Base-by-base conservation (phyloP, 192 early-diverging fungal species). In the Coemansia sp. region DNA sequence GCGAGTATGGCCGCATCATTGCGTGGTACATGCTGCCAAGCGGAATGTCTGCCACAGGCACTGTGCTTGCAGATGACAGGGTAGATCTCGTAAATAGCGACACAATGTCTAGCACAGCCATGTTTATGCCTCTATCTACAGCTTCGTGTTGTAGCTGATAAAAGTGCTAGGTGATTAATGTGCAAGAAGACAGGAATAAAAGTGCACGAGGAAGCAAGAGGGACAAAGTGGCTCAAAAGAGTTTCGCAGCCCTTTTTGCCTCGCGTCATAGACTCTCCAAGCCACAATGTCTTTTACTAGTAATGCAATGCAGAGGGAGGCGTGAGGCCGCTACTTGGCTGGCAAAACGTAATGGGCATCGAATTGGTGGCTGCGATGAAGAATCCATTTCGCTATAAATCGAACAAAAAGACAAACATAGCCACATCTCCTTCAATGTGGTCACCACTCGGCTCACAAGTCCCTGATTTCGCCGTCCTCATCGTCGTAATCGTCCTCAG, bases 1-100 rank as follows among this genome's bases (percentile, higher is more conserved):
- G 89, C 34, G 85, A 83, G 60, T 74, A 82, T 65, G 86, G 90
- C 68, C 83, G 67, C 89, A 91, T 89, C 62, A 89, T 76, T 46
- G 84, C 62, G 51, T 83, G 76, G 71, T 91, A 89, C 62, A 86
- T 76, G 50, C 87, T 60, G 39, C 88, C 85, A 56, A 88, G 84
- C 18, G 84, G 88, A 46, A 91, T 85, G 20, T 83, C 84, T 9
- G 65, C 62, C 20, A 67, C 65, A 7, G 40, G 61, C 28, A 63
- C 53, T 24, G 18, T 35, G 28, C 55, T 62, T 26, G 56, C 21
- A 0, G 46, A 51, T 60, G 50, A 58, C 18, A 69, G 31, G 35
- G 51, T 31, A 6, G 36, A 18, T 33, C 53, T 9, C n/a, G 16
- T 57, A 39, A 50, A 35, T 28, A 24, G 33, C 63, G 18, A 63